A percentile compares a stretch with the other conserved stretches of the same genome.
phyloP scores from a whole-genome alignment of 2,329 filamentous ascomycete species.

The Chaetomium olivaceum region DNA sequence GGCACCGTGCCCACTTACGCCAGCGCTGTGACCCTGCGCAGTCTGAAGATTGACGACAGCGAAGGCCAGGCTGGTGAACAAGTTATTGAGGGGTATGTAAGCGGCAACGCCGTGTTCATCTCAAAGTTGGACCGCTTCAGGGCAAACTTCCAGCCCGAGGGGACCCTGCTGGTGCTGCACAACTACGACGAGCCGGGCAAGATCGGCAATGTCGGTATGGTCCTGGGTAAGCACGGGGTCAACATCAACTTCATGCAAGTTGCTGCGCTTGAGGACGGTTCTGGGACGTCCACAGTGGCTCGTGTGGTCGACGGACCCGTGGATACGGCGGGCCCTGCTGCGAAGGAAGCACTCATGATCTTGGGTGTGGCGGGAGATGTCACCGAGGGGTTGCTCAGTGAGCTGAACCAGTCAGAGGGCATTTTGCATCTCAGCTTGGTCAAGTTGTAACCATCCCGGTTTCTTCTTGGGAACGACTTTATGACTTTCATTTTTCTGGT shows the following conservation, averaged over 20 bases:
- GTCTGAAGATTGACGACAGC: constrained; percentile 32
- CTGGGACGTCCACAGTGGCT: constrained; percentile 7
- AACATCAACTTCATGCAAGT: constrained; percentile 84
- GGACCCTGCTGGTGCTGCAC: constrained; percentile 73
- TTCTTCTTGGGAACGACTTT: background rate
- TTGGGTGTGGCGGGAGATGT: constrained; percentile 70
- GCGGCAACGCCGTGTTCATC: constrained; percentile 65
- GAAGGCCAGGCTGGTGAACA: constrained; percentile 38
- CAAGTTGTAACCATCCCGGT: constrained; percentile 38
- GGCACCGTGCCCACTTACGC: constrained; percentile 64
- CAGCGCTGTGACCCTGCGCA: constrained; percentile 67
- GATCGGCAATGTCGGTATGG: constrained; percentile 75
- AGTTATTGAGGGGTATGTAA: constrained; percentile 66
- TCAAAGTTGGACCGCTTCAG: constrained; percentile 72
- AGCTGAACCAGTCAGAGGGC: constrained; percentile 51
- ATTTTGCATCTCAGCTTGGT: constrained; percentile 59
- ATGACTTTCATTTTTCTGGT: background rate
- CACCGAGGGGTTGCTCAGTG: constrained; percentile 54
- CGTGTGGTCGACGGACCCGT: constrained; percentile 32
- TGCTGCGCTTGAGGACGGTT: constrained; percentile 49
- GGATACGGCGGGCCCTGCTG: constrained; percentile 36
- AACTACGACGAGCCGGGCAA: constrained; percentile 82
- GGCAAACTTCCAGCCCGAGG: constrained; percentile 71
- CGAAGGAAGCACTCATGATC: constrained; percentile 79
- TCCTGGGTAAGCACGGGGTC: constrained; percentile 67